Base-by-base conservation (phyloP, 176 grass and related monocot genomes). In the Metroxylon sagu region DNA sequence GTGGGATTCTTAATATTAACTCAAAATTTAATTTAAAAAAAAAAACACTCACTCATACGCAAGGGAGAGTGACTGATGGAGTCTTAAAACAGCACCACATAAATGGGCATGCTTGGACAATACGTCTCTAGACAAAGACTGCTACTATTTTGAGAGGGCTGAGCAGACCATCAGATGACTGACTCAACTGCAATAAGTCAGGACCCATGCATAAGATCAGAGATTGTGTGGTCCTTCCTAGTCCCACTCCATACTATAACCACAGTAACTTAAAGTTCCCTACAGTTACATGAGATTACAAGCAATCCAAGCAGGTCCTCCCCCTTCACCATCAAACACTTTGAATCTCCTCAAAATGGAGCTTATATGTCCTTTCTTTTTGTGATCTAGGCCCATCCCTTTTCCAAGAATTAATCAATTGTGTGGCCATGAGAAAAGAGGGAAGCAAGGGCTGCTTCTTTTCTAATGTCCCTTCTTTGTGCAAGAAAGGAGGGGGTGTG, bases 51-150 rank as follows among this genome's bases (percentile, higher is more conserved):
- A 43, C 35, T 43, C 35, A 14, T 43, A 12, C 10, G 2, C 35
- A 43, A 43, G 35, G 35, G 8, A 43, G 35, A 43, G 35, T 43
- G 35, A 43, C 35, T 43, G 35, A 19, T 55, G n/a, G 53, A 21
- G 53, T 2, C 53, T 55, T 10, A 18, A 55, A 21, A 55, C 4
- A 8, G 53, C n/a, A 55, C 53, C 18, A 19, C 21, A 55, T 25
- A 19, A 21, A 12, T 55, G 12, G 53, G 53, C 53, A 55, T 55
- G 53, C 53, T 55, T 55, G 53, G 53, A 12, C 53, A 55, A 55
- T 23, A 19, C 53, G 21, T 55, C 53, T 55, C 21, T 21, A 55
- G 21, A 3, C n/a, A n/a, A 55, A 25, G 53, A 53, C 17, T 19
- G 52, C 52, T n/a, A 16, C 16, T 5, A 16, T 6, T 21, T 21